Conservation (phyloP, 2,329 filamentous ascomycete species). For the Cytospora paraplurivora region DNA sequence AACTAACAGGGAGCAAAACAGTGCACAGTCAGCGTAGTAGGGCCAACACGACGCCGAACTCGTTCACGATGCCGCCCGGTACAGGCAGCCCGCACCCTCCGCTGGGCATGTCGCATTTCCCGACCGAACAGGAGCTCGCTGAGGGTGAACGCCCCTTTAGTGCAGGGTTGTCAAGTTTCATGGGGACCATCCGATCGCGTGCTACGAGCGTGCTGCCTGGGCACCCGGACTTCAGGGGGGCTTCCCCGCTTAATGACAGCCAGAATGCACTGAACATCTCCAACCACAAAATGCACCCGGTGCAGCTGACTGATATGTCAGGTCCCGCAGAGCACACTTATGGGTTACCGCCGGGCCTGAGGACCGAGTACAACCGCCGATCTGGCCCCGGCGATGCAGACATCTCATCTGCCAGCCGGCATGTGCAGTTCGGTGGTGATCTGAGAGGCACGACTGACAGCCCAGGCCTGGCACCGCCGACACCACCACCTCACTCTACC, state of each 20-base stretch:
- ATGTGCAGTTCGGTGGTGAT: slow-evolving; percentile 51
- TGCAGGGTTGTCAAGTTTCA: slow-evolving; percentile 55
- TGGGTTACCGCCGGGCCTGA: slow-evolving; percentile 46
- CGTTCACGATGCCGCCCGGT: slow-evolving; percentile 37
- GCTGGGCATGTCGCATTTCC: slow-evolving; percentile 85
- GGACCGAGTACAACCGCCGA: slow-evolving; percentile 48
- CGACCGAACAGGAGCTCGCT: slow-evolving; percentile 63
- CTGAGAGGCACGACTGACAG: slow-evolving; percentile 42
- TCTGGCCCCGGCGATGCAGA: slow-evolving; percentile 48
- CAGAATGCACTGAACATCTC: slow-evolving; percentile 8
- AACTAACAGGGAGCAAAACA: background rate
- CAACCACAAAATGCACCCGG: slow-evolving; percentile 54
- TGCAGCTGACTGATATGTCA: slow-evolving; percentile 63
- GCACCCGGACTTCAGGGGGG: slow-evolving; percentile 45
- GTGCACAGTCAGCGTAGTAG: slow-evolving; percentile 42
- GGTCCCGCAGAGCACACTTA: slow-evolving; percentile 52
- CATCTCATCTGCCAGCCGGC: slow-evolving; percentile 44
- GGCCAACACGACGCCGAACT: slow-evolving; percentile 39
- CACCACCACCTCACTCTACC: slow-evolving; percentile 60
- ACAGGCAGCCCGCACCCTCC: slow-evolving; percentile 63
- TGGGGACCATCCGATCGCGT: slow-evolving; percentile 56
- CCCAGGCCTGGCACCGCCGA: slow-evolving; percentile 54
- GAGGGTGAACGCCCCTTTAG: slow-evolving; percentile 54
- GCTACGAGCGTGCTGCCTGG: slow-evolving; percentile 45
- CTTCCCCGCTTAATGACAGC: slow-evolving; percentile 30